A percentile compares a stretch with the other conserved stretches of the same genome.
phyloP scores from a whole-genome alignment of 176 grass and related monocot species.

The Oropetium thomaeum region DNA sequence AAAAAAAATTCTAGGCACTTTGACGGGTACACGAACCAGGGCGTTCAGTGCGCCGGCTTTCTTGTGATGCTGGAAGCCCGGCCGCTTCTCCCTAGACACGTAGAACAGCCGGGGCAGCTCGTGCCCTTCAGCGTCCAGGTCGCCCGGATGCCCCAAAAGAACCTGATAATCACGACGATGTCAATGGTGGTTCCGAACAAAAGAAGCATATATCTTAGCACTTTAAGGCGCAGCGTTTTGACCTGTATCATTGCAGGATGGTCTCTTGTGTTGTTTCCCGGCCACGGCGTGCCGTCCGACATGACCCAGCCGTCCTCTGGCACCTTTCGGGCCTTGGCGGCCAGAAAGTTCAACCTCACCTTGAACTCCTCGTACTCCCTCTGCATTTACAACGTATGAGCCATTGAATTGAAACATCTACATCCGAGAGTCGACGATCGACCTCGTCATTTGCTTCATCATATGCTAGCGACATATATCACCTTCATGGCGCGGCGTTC shows the following conservation, averaged over 20 bases:
- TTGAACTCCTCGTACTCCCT: conserved; percentile 73
- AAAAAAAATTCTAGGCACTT: not conserved
- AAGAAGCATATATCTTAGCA: too few species aligned
- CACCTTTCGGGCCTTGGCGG: conserved; percentile 50
- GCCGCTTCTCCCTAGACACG: conserved; percentile 67
- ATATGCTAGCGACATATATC: not conserved
- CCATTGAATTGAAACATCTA: not conserved
- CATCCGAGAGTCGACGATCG: not conserved
- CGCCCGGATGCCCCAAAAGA: conserved; percentile 39
- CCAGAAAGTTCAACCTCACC: conserved; percentile 54
- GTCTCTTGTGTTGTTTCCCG: conserved; percentile 62
- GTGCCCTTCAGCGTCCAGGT: conserved; percentile 30
- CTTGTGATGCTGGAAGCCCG: conserved; percentile 47
- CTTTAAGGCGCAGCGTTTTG: not conserved
- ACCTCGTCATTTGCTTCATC: not conserved
- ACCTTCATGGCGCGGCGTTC: conserved; percentile 62
- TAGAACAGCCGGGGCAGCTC: conserved; percentile 64
- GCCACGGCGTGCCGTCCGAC: conserved; percentile 72
- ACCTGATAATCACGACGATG: conserved; percentile 13
- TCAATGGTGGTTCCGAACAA: not conserved
- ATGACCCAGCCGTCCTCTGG: conserved; percentile 73
- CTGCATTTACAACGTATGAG: conserved; percentile 21
- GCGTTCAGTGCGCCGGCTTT: conserved; percentile 77
- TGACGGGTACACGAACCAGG: conserved; percentile 32
- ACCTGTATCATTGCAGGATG: conserved; percentile 76